phyloP scores from a whole-genome alignment of 1,139 yeast species.

The Suhomyces atakaporum region DNA sequence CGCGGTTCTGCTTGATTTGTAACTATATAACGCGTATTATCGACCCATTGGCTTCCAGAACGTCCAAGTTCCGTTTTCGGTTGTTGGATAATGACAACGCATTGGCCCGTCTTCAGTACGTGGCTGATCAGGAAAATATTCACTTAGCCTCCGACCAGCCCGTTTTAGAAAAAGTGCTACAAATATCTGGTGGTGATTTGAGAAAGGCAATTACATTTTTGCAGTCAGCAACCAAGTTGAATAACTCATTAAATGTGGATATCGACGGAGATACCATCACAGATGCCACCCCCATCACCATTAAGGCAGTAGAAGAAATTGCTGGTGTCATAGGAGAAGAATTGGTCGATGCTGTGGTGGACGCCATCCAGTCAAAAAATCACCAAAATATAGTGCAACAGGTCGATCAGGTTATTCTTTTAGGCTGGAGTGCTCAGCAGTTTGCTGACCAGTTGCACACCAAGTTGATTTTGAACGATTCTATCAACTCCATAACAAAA shows the following conservation, averaged over 20 bases:
- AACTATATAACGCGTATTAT: slow-evolving; percentile 95
- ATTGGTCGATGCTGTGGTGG: slow-evolving; percentile 47
- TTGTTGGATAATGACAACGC: slow-evolving; percentile 75
- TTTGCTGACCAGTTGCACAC: slow-evolving; percentile 82
- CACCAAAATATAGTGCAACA: slow-evolving; percentile 39
- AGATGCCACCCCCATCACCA: slow-evolving; percentile 35
- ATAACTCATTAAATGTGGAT: slow-evolving; percentile 26
- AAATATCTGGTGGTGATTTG: slow-evolving; percentile 81
- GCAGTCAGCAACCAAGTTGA: slow-evolving; percentile 80
- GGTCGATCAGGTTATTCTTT: slow-evolving; percentile 58
- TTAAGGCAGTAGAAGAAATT: slow-evolving; percentile 60
- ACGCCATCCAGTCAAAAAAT: slow-evolving; percentile 40
- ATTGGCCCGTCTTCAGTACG: slow-evolving; percentile 59
- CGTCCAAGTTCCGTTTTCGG: slow-evolving; percentile 91
- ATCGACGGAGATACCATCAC: slow-evolving; percentile 34
- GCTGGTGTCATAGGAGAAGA: slow-evolving; percentile 82
- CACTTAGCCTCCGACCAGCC: slow-evolving; percentile 41
- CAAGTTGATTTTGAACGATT: slow-evolving; percentile 58
- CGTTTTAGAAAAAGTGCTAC: slow-evolving; percentile 63
- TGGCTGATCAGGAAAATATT: slow-evolving; percentile 57
- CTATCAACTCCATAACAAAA: slow-evolving; percentile 56
- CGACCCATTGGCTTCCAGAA: slow-evolving; percentile 93
- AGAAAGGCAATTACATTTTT: slow-evolving; percentile 89
- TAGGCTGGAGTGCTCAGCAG: slow-evolving; percentile 89
- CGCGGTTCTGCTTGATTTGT: slow-evolving; percentile 91